Evolutionary conservation across 192 early-diverging fungal species (phyloP), one percentile per base, ranked within the genome.

Genomic region (Chytriomyces sp.): DNA sequence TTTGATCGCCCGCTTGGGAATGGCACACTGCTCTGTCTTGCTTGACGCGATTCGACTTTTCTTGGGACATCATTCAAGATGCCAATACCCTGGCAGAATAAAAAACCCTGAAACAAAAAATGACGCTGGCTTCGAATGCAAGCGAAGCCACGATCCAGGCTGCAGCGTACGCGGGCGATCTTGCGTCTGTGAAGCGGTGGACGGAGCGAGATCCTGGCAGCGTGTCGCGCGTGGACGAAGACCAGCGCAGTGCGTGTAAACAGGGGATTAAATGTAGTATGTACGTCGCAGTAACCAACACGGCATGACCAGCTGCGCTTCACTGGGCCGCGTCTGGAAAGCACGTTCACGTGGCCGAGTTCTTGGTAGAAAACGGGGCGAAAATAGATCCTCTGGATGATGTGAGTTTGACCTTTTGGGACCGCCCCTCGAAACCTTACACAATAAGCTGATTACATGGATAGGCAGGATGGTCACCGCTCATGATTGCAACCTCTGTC

Each of bases 241-340:
- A 70, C 39, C 5, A 59, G 39, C 54, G 68, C 54, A 70, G n/a
- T 34, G 30, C 19, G 44, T 14, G 32, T 68, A 1, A 38, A 25
- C 12, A 68, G 25, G 30, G 6, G 52, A 22, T 52, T 33, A 32
- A 14, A 52, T 60, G 12, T 1, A 2, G 19, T 52, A 8, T 17
- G 4, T 17, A 12, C 32, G 19, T 54, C 1, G 10, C 64, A 67
- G 6, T 12, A 8, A 19, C 6, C 5, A 36, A 44, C 41, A 10
- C 5, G 4, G 22, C 30, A 14, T n/a, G 12, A 52, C 34, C 62
- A 77, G 76, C 76, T 17, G 62, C 74, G 6, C 59, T 80, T n/a
- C 78, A 80, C 38, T 80, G 78, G 78, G 74, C 78, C 32, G 75
- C 59, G 22, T 68, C 63, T 54, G 78, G 78, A 52, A 80, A 80